Conservation (phyloP, 2,329 filamentous ascomycete species). For the Bipolaris victoriae region DNA sequence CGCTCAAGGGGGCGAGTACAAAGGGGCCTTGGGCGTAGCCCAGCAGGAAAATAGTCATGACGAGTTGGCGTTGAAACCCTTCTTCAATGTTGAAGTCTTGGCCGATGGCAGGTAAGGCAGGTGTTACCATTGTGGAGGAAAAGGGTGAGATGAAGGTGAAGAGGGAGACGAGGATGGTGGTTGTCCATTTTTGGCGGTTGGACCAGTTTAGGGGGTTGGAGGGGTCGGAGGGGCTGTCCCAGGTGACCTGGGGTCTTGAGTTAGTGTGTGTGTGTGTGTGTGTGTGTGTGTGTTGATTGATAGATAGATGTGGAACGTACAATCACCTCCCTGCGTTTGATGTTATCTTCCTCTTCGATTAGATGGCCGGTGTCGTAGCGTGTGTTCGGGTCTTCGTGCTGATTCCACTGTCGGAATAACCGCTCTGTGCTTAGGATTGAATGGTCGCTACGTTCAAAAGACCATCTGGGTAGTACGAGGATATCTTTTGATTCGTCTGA, state of each 20-base stretch:
- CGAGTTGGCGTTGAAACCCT: conserved; percentile 38
- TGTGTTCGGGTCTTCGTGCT: conserved; percentile 16
- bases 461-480: conserved; percentile 24
- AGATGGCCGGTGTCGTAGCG: conserved; percentile 17
- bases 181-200: conserved; percentile 52
- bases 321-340: conserved; percentile 24
- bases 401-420: conserved; percentile 24
- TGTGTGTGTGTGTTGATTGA: neutral
- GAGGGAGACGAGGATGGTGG: conserved; percentile 52
- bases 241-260: conserved; percentile 42
- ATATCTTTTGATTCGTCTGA: conserved; percentile 10
- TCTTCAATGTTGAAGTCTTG: conserved; percentile 42
- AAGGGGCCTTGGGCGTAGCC: conserved; percentile 48
- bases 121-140: conserved; percentile 49
- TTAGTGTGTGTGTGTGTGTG: conserved; percentile 13
- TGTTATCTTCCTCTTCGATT: conserved; percentile 5
- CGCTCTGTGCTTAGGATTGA: conserved; percentile 30
- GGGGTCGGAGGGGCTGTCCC: conserved; percentile 55
- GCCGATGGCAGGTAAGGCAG: conserved; percentile 38
- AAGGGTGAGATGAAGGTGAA: conserved; percentile 50
- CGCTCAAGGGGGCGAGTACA: conserved; percentile 44
- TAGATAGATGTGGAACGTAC: conserved; percentile 8
- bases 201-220: conserved; percentile 57
- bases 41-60: conserved; percentile 48
- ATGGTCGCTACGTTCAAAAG: conserved; percentile 25